These are phyloP conservation scores for Phytopythium mirpurense DNA, from an alignment of 352 stramenopile genomes.

Conservation along the genomic window DNA sequence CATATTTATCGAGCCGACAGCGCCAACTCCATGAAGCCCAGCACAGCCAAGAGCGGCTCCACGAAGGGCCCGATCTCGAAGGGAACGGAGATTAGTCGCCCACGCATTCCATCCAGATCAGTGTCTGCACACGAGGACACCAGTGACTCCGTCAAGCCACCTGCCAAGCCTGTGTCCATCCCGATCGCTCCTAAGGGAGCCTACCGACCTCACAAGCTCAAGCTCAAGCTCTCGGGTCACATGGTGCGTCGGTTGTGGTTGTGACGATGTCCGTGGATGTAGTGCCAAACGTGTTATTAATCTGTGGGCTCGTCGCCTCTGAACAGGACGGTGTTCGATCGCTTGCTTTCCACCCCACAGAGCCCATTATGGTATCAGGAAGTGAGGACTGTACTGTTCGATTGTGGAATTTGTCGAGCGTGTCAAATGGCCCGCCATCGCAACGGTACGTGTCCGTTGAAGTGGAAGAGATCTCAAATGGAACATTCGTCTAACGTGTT, in stretches of 20 bases:
- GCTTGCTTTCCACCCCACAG: constrained; percentile 75
- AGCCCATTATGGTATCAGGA: constrained; percentile 75
- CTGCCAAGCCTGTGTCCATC: constrained; percentile 36
- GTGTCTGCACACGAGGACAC: constrained; percentile 37
- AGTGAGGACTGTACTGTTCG: constrained; percentile 85
- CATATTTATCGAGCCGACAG: constrained; percentile 69
- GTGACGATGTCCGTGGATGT: no score
- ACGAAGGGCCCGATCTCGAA: constrained; percentile 23
- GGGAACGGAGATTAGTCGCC: constrained; percentile 72
- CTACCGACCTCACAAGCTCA: constrained; percentile 77
- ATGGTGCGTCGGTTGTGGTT: constrained; percentile 36
- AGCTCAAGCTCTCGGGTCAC: constrained; percentile 80
- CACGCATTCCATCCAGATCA: constrained; percentile 63
- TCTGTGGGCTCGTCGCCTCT: not conserved
- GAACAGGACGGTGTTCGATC: constrained; percentile 69
- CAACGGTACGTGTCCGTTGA: constrained; percentile 29
- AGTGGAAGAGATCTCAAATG: not conserved
- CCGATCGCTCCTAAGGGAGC: constrained; percentile 49
- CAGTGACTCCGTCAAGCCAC: constrained; percentile 26
- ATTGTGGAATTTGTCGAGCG: constrained; percentile 73
- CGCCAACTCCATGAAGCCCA: constrained; percentile 28
- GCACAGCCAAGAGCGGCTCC: constrained; percentile 23
- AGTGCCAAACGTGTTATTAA: no score
- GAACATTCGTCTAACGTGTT: not conserved
- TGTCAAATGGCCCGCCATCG: constrained; percentile 53